These are phyloP conservation scores for Saxispiralis lemnorum DNA, from an alignment of 495 filamentous ascomycete genomes.

Conservation along the genomic window DNA sequence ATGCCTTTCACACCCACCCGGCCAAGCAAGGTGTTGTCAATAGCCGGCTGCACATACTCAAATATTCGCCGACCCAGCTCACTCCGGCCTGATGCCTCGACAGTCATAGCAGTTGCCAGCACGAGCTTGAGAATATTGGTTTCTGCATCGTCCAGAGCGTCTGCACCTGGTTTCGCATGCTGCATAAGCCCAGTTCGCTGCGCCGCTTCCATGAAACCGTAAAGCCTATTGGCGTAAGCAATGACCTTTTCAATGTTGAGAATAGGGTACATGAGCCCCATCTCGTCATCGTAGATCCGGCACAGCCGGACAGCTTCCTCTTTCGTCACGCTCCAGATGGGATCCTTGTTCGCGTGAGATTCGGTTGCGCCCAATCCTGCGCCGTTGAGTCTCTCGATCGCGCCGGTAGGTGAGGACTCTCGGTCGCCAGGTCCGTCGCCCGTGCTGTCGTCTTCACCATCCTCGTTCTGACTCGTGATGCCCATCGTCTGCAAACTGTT, in stretches of 20 bases:
- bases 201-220: constrained; percentile 54
- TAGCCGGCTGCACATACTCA: constrained; percentile 47
- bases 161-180: constrained; percentile 35
- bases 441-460: constrained; percentile 38
- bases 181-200: constrained; percentile 39
- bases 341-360: constrained; percentile 41
- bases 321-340: constrained; percentile 53
- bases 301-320: constrained; percentile 58
- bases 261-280: constrained; percentile 74
- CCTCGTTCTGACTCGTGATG: constrained; percentile 44
- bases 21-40: constrained; percentile 51
- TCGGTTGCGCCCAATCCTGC: constrained; percentile 20
- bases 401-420: constrained; percentile 28
- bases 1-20: constrained; percentile 49
- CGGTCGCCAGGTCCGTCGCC: constrained; percentile 34
- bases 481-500: constrained; percentile 81
- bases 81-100: constrained; percentile 61
- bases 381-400: constrained; percentile 11
- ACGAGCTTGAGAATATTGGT: constrained; percentile 62
- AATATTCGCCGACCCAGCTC: constrained; percentile 52
- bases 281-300: constrained; percentile 62
- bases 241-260: constrained; percentile 51
- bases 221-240: constrained; percentile 44
- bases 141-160: constrained; percentile 48
- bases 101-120: constrained; percentile 52